These are phyloP conservation scores for Hyaloscypha bicolor DNA, from an alignment of 495 filamentous ascomycete species.

Conservation along the genomic window DNA sequence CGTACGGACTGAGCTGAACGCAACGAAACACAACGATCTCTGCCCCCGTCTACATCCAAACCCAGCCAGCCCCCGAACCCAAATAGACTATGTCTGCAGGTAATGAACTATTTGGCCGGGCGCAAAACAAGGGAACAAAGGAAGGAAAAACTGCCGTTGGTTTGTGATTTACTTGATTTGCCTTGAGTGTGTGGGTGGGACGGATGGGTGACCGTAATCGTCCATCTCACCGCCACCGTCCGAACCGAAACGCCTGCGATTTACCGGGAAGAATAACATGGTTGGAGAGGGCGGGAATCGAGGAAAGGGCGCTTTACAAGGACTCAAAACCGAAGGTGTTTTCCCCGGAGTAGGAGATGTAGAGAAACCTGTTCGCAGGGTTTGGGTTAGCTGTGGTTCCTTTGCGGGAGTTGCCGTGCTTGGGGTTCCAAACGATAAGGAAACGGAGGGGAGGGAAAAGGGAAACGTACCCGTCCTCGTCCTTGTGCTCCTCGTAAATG, in stretches of 20 bases:
- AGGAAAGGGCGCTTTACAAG: constrained; percentile 13
- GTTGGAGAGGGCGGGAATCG: background rate
- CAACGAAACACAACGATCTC: background rate
- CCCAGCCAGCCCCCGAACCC: background rate
- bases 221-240: constrained; percentile 11
- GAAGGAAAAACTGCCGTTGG: constrained; percentile 30
- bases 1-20: background rate
- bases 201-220: background rate
- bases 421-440: background rate
- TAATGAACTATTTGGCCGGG: background rate
- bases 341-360: constrained; percentile 93
- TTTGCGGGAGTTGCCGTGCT: background rate
- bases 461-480: constrained; percentile 64
- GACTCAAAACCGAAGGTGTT: constrained; percentile 82
- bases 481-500: constrained; percentile 99
- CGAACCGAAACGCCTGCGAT: constrained; percentile 17
- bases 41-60: background rate
- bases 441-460: background rate
- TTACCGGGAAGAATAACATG: constrained; percentile 1
- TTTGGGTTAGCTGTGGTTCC: background rate
- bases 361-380: constrained; percentile 30
- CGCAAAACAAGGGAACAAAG: constrained; percentile 14
- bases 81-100: background rate
- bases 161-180: constrained; percentile 2
- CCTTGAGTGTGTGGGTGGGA: constrained; percentile 1